Evolutionary conservation across 2,329 filamentous ascomycete genomes (phyloP), one percentile per base, ranked within the genome.

Genomic region (Arthrobotrys megalospora): DNA sequence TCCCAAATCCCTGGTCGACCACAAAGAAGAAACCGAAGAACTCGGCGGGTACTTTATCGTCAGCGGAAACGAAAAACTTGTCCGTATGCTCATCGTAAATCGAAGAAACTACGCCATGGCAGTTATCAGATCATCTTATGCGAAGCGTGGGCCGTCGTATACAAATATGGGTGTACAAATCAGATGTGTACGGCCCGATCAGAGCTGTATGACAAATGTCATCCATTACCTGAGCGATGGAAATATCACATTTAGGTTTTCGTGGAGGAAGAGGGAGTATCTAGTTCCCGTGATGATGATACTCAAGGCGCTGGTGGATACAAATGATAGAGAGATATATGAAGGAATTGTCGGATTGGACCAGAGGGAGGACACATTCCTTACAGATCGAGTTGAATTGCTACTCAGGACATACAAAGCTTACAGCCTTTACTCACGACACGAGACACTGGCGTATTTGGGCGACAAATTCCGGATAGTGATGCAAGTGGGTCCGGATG

Each of bases 231-330:
- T 99, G 71, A 93, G 89, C 82, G 96, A 99, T 84, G 96, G 96
- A 80, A 98, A 97, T 84, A 91, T 98, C 82, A 98, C 93, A 0
- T 97, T 99, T 85, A 89, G 96, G 71, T 99, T 99, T 85, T 97
- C 95, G 6, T 99, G 95, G 95, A 89, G 94, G 81, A 99, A 99
- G 86, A 93, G 94, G 81, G 96, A 99, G 85, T 99, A 93, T 83
- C 89, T 99, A n/a, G 89, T 99, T 1, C 96, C 96, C 0, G 92
- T 94, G 79, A 91, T 97, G 88, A 98, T 99, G 95, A 90, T 99
- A 38, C 86, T 99, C 80, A 99, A 98, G 86, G 95, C 96, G 0
- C 87, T 99, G 62, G 89, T 96, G 1, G 95, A 99, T 84, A 99
- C 96, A 14, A 99, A 97, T 83, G 96, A 99, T 83, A 90, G 93